Evolutionary conservation across 768 basidiomycete species (phyloP).

Genomic region (Leccinellum rugosiceps): DNA sequence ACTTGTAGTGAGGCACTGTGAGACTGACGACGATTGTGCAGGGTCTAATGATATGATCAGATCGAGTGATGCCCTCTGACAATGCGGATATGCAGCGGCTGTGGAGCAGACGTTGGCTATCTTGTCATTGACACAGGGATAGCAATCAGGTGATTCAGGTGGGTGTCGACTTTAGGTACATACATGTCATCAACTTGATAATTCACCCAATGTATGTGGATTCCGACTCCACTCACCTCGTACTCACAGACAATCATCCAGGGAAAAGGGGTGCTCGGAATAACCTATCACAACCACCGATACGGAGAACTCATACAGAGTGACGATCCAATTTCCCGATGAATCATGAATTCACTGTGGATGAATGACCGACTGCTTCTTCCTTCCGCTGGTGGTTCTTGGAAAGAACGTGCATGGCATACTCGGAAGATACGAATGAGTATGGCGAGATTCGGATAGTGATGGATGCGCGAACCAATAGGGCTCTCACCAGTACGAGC

Average conservation of each 20-base stretch:
- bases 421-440: not conserved
- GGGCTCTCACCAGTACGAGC: slow-evolving; percentile 7
- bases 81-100: slow-evolving; percentile 6
- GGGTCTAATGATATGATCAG: slow-evolving; percentile 19
- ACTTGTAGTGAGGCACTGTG: slow-evolving; percentile 3
- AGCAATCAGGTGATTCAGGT: not conserved
- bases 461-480: slow-evolving; percentile 4
- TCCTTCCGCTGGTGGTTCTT: not conserved
- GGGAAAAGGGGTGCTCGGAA: not conserved
- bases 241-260: not conserved
- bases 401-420: not conserved
- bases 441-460: not conserved
- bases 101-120: slow-evolving; percentile 3
- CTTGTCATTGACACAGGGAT: not conserved
- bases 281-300: not conserved
- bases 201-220: slow-evolving; percentile 1
- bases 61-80: slow-evolving; percentile 16
- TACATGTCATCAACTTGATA: not conserved
- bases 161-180: slow-evolving; percentile 9
- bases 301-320: not conserved
- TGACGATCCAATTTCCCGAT: not conserved
- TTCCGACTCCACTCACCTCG: slow-evolving; percentile 2
- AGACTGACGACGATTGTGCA: slow-evolving; percentile 10
- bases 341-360: not conserved
- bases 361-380: not conserved